Base-by-base conservation (phyloP, 352 stramenopile genomes). In the Phytophthora macrochlamydospora region DNA sequence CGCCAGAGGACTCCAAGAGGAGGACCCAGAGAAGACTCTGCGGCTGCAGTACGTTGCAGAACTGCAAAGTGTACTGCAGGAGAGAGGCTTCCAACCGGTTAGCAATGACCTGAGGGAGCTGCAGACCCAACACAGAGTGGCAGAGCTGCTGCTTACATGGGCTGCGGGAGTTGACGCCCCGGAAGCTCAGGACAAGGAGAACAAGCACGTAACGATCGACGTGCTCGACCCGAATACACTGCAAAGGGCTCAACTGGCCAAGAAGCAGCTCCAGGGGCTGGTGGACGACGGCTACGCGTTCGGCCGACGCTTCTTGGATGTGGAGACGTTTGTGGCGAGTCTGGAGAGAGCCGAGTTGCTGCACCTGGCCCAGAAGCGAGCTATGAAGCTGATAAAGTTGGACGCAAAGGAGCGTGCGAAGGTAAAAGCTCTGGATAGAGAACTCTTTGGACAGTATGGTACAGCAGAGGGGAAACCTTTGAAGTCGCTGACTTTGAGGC, bases 261-360 rank as follows among this genome's bases (percentile, higher is more conserved):
- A 69, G 60, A 88, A 88, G 51, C 66, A 79, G 50, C 46, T 88
- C 3, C 45, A 69, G 6, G 72, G 75, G 1, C 65, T 48, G 14
- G 73, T 75, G 28, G 76, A 86, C 54, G 81, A 90, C 42, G 68
- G 80, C 35, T 92, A 92, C 61, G 81, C 65, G 28, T 92, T 92
- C 49, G 84, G 84, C 0, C 71, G 84, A 42, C 76, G 84, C 14
- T 91, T 92, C 56, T 59, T 87, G 40, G 76, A 78, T 7, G 60
- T 89, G 11, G 62, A 81, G n/a, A 64, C 76, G 49, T 92, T 76
- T 51, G 66, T 92, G 32, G 76, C 80, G 43, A 66, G 74, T 33
- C 58, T 92, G 18, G 75, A 73, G 44, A 65, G 67, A 30, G 63
- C 79, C 3, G 78, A 91, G 48, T 65, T 92, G 38, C 48, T 82